Evolutionary conservation across 2,329 filamentous ascomycete species (phyloP), one percentile per base, ranked within the genome.

Genomic region (Cercospora beticola): DNA sequence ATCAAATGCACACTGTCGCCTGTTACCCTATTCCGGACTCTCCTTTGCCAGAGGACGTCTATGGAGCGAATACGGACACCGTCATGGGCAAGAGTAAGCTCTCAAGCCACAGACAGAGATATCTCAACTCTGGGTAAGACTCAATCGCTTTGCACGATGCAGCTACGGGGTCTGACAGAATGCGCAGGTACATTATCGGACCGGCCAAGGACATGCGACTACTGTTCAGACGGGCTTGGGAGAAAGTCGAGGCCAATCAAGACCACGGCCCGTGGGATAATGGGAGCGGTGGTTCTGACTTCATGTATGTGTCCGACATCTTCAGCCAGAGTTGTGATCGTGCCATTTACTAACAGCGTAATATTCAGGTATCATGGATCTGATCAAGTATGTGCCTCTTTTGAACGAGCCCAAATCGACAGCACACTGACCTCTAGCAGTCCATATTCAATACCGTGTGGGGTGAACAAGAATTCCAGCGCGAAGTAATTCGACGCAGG

Each of bases 1-100:
- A 81, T 52, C 68, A 79, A 12, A 65, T 75, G 3, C 76, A 79
- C 1, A 83, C 86, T 49, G 76, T 82, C 46, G 83, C 83, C 10
- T 89, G 87, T 72, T 81, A 79, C 46, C 82, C 83, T 16, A 81
- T 86, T 1, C 86, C 87, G 0, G 75, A 82, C 23, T 87, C 85
- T 0, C 80, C 82, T 3, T 70, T 88, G 2, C 83, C 84, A 0
- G 78, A 80, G 6, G 82, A 86, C 66, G 75, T 82, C 0, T 85
- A 85, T 71, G 83, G 72, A 10, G 59, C 63, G n/a, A 69, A 73
- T 40, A 74, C 71, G 0, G 73, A 74, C 18, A 73, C 73, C 1
- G 66, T 69, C 8, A 83, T 82, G 9, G 78, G 78, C 58, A 75
- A 81, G 49, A 75, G 76, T 2, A 75, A 81, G 33, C 76, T 77